Percentiles rank a stretch among this genome's conserved stretches.
phyloP scores from a whole-genome alignment of 805 yeast genomes.

The Schwanniomyces pseudopolymorphus region DNA sequence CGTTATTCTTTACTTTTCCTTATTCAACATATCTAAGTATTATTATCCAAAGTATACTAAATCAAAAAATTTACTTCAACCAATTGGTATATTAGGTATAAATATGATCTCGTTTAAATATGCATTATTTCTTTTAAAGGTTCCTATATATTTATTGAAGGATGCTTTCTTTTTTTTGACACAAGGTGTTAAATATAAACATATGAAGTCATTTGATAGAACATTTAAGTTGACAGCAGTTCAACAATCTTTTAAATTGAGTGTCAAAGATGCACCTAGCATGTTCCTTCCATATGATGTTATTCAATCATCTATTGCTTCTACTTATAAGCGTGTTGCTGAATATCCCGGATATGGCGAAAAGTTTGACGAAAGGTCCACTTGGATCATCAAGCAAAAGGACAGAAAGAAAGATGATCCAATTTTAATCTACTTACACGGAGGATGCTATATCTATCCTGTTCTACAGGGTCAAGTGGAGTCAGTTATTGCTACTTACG shows the following conservation, averaged over 20 bases:
- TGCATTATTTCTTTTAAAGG: neutral
- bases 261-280: neutral
- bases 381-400: conserved; percentile 34
- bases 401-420: conserved; percentile 25
- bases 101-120: neutral
- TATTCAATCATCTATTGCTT: neutral
- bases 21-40: too few species aligned
- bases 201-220: neutral
- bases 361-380: neutral
- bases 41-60: too few species aligned
- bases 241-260: neutral
- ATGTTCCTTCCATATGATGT: neutral
- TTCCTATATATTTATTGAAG: neutral
- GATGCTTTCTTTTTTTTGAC: neutral
- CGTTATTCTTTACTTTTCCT: too few species aligned
- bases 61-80: too few species aligned
- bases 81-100: neutral
- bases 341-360: neutral
- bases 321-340: neutral
- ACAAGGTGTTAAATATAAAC: neutral
- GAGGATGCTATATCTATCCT: conserved; percentile 22
- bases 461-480: conserved; percentile 22
- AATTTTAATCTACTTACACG: conserved; percentile 35
- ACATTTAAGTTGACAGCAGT: neutral
- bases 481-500: conserved; percentile 25